These are phyloP conservation scores for Drosera spatulata DNA, from an alignment of 179 eudicot genomes.

Conservation along the genomic window DNA sequence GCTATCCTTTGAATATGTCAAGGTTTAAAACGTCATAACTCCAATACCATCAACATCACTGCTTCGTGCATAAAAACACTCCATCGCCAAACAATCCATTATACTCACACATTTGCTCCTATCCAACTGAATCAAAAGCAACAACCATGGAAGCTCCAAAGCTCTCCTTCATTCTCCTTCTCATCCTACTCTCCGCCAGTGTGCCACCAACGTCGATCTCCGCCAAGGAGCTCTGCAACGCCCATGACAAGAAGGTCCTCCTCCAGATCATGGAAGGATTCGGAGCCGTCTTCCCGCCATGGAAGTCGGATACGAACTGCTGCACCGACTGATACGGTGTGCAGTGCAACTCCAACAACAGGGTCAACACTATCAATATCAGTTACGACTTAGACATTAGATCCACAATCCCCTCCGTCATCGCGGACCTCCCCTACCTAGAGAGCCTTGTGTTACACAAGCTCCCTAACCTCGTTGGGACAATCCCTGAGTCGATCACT, in stretches of 20 bases:
- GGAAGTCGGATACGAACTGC: conserved; percentile 23
- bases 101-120: no score
- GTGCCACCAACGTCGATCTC: conserved; percentile 2
- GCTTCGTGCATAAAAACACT: no score
- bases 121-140: no score
- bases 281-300: conserved; percentile 22
- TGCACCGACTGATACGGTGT: conserved; percentile 22
- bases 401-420: conserved; percentile 8
- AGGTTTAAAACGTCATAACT: no score
- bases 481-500: conserved; percentile 9
- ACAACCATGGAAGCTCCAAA: no score
- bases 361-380: conserved; percentile 11
- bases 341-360: conserved; percentile 18
- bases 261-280: conserved; percentile 33
- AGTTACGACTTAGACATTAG: conserved; percentile 7
- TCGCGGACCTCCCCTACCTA: conserved; percentile 21
- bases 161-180: neutral
- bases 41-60: no score
- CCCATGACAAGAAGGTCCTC: conserved; percentile 40
- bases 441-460: conserved; percentile 6
- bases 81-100: no score
- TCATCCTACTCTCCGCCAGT: conserved; percentile 6
- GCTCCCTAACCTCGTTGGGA: conserved; percentile 13
- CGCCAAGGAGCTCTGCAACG: conserved; percentile 34
- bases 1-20: no score